These are phyloP conservation scores for Albifimbria verrucaria DNA, from an alignment of 2,329 filamentous ascomycete species.

Conservation along the genomic window DNA sequence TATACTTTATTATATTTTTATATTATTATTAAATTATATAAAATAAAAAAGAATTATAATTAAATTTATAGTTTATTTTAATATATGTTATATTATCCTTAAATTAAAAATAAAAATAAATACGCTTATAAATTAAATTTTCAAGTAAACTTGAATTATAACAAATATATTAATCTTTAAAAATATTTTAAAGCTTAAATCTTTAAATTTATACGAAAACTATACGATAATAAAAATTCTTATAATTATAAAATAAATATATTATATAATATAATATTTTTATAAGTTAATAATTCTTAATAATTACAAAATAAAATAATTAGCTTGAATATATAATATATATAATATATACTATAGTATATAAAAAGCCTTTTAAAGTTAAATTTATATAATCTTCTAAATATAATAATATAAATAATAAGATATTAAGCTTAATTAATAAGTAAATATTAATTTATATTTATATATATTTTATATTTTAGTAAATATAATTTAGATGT, in stretches of 20 bases:
- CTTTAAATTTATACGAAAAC: neutral
- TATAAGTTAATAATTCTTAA: too few relatives aligned
- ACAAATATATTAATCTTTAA: conserved; percentile 10
- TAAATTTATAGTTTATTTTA: neutral
- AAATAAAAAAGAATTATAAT: too few relatives aligned
- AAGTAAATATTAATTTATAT: neutral
- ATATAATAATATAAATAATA: too few relatives aligned
- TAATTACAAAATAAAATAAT: too few relatives aligned
- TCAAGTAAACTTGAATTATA: conserved; percentile 5
- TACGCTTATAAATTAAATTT: neutral
- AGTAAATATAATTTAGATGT: too few relatives aligned
- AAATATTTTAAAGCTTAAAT: neutral
- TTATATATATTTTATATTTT: too few relatives aligned
- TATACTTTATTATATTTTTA: neutral
- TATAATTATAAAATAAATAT: neutral
- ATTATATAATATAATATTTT: conserved; percentile 1
- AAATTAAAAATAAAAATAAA: neutral
- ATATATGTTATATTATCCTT: neutral
- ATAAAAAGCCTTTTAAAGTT: too few relatives aligned
- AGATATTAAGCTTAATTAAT: too few relatives aligned
- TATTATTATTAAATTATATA: neutral
- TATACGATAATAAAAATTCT: conserved; percentile 11
- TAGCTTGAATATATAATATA: too few relatives aligned
- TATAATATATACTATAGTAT: too few relatives aligned
- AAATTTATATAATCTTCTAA: too few relatives aligned